Base-by-base conservation (phyloP, 805 yeast species). In the Saccharomyces jurei region DNA sequence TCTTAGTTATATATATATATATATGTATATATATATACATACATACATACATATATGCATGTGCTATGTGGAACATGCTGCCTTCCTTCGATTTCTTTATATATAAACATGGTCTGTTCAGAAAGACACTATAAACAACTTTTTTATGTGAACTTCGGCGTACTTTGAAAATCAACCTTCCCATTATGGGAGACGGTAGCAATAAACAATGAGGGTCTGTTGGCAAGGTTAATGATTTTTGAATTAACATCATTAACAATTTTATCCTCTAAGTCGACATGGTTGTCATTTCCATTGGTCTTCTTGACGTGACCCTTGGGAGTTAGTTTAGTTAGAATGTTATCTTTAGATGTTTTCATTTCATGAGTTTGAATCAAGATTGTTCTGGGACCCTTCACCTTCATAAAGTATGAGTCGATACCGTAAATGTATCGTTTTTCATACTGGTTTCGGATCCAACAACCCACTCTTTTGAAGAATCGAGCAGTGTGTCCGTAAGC, bases 311-410 rank as follows among this genome's bases (percentile, higher is more conserved):
- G 63, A 51, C 63, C 56, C 52, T 51, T 56, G 13, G 54, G 48
- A 10, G 54, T 51, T 32, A 52, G 51, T 11, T 52, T 50, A 10
- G 51, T 57, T 41, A 53, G 50, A 30, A 30, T 41, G 14, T 17
- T 28, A 29, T 53, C 32, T 48, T 46, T 50, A 8, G 36, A 41
- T 9, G 51, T 31, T 62, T 22, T 36, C 44, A 36, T 36, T 36
- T 36, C 44, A 21, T 36, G 44, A 9, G 44, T 67, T 56, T 70
- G 74, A 1, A 70, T 59, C n/a, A 69, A 54, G 9, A 70, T 30
- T 8, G 64, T 59, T 60, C 74, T 65, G 50, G 74, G 74, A 2
- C 74, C 74, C 31, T 57, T 59, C 2, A 70, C 61, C 50, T 60
- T 62, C n/a, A 69, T 53, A 47, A 63, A 66, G 30, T 57, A 59